phyloP scores from a whole-genome alignment of 1,284 basidiomycete genomes.

The Pyrrhoderma noxium region DNA sequence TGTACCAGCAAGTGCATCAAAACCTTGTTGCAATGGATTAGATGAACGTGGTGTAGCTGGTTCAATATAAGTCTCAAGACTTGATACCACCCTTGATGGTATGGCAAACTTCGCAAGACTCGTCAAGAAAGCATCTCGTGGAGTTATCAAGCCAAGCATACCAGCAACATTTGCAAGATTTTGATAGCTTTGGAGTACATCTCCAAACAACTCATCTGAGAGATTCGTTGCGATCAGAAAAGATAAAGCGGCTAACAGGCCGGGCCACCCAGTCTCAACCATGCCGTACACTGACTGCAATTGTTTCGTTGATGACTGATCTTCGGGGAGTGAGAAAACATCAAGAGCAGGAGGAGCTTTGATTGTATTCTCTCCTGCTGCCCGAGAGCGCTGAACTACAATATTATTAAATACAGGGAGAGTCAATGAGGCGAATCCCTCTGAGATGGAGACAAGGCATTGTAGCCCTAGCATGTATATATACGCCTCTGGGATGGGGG shows the following conservation, averaged over 20 bases:
- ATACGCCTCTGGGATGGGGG: conserved; percentile 86
- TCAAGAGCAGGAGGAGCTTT: conserved; percentile 72
- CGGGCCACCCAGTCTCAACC: conserved; percentile 84
- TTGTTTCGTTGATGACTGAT: conserved; percentile 48
- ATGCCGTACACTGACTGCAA: conserved; percentile 65
- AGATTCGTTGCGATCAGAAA: conserved; percentile 87
- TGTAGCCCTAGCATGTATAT: conserved; percentile 88
- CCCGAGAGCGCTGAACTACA: conserved; percentile 56
- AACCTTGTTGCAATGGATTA: conserved; percentile 67
- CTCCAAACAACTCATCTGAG: conserved; percentile 81
- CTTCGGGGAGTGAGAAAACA: conserved; percentile 46
- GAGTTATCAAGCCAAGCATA: conserved; percentile 77
- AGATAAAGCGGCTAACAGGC: conserved; percentile 80
- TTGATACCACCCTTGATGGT: conserved; percentile 80
- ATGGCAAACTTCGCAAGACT: conserved; percentile 85
- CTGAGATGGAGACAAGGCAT: conserved; percentile 80
- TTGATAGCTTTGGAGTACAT: conserved; percentile 75
- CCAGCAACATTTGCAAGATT: conserved; percentile 85
- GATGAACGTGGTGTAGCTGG: conserved; percentile 56
- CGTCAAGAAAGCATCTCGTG: conserved; percentile 89
- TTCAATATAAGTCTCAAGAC: conserved; percentile 63
- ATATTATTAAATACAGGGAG: conserved; percentile 64
- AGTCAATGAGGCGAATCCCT: conserved; percentile 75
- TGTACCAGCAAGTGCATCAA: conserved; percentile 31
- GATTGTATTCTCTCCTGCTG: conserved; percentile 56